Percentiles rank a stretch among this genome's conserved stretches.
Conservation (phyloP, 2,329 filamentous ascomycete species). For the Xenoacremonium recifei region DNA sequence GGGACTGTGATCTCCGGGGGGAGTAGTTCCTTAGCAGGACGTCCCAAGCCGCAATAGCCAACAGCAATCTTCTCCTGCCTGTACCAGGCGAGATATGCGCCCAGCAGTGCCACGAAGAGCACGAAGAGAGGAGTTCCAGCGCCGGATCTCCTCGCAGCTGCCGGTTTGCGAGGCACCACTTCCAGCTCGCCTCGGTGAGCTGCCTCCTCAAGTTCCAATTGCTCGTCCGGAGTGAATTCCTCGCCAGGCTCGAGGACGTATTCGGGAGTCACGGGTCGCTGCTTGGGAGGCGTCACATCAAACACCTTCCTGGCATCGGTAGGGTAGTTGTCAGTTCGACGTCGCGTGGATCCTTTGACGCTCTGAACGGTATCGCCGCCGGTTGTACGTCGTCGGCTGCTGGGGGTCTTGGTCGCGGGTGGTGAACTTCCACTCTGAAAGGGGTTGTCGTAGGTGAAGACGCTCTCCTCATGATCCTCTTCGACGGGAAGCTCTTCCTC, state of each 20-base stretch:
- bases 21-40: constrained; percentile 52
- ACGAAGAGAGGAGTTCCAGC: constrained; percentile 68
- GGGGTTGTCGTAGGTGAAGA: constrained; percentile 87
- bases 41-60: constrained; percentile 87
- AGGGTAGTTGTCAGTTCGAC: constrained; percentile 38
- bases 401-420: constrained; percentile 46
- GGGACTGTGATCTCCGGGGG: constrained; percentile 59
- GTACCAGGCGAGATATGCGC: constrained; percentile 78
- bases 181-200: constrained; percentile 51
- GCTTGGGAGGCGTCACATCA: constrained; percentile 55
- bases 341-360: constrained; percentile 40
- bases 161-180: constrained; percentile 42
- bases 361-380: constrained; percentile 42
- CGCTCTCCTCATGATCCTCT: constrained; percentile 54
- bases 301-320: constrained; percentile 37
- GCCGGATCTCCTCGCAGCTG: constrained; percentile 40
- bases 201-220: constrained; percentile 74
- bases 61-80: constrained; percentile 94
- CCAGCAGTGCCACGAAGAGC: constrained; percentile 67
- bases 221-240: constrained; percentile 91
- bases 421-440: constrained; percentile 84
- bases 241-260: constrained; percentile 67
- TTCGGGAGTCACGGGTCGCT: constrained; percentile 23
- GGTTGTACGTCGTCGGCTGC: constrained; percentile 48
- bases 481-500: constrained; percentile 21